Evolutionary conservation across 2,329 filamentous ascomycete genomes (phyloP), one percentile per base, ranked within the genome.

Genomic region (Pseudogymnoascus sp.): DNA sequence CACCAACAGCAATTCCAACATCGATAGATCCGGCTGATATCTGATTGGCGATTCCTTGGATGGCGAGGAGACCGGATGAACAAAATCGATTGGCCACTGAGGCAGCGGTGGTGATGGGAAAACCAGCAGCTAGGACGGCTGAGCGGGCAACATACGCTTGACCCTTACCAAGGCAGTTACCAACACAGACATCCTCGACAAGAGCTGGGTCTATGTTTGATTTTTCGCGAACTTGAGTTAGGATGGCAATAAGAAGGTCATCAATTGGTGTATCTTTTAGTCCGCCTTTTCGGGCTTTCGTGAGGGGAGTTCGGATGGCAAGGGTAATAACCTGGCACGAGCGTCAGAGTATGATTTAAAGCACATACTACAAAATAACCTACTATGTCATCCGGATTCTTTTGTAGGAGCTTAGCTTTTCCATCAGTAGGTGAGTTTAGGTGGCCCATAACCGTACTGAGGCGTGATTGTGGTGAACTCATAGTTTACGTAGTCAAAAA

Each of bases 111-210:
- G 84, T 82, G 70, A 88, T 87, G 60, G 93, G 90, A 79, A 97
- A 94, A 58, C 93, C 93, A 60, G 93, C 93, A 14, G 91, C 90
- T 64, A 97, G 82, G 62, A 87, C 87, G 22, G 93, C 92, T 61
- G 92, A 92, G 66, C 93, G 89, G 85, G 88, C 80, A 75, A 96
- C 96, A 80, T 97, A 94, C 57, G 92, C 97, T 47, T 92, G 92
- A 68, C 92, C 92, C 68, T 90, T 92, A 64, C 92, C 92, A 37
- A 97, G 87, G 38, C 97, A 93, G 63, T 88, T 89, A 67, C 93
- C 93, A 63, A 97, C 90, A 61, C 88, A 88, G 66, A 97, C 87
- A 72, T 97, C 93, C 76, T 97, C 90, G 59, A 97, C 90, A 39
- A 93, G 82, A 38, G 78, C 78, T 30, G 93, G 92, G 77, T 96